Conservation (phyloP, 106 monocot genomes). For the Chionographis japonica region DNA sequence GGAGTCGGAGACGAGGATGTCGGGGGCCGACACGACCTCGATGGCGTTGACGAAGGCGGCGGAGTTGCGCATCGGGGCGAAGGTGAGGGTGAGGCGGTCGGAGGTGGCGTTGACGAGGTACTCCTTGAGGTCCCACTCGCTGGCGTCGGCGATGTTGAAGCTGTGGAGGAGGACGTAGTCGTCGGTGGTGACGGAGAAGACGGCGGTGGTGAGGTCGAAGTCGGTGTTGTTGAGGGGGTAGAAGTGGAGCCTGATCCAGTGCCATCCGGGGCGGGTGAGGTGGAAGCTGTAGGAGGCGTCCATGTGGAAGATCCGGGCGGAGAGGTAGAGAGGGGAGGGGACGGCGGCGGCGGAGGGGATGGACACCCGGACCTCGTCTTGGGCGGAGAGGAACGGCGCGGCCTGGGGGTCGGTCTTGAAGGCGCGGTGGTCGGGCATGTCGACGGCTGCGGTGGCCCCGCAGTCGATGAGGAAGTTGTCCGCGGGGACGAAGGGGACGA, state of each 20-base stretch:
- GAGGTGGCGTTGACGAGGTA: constrained; percentile 24
- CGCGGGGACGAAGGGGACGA: constrained; percentile 8
- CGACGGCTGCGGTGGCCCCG: constrained; percentile 21
- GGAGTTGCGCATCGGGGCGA: constrained; percentile 32
- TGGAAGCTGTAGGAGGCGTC: constrained; percentile 29
- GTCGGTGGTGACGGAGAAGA: constrained; percentile 35
- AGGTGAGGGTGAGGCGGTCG: constrained; percentile 17
- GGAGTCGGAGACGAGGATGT: constrained; percentile 15
- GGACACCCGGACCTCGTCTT: constrained; percentile 9
- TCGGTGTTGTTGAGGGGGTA: constrained; percentile 19
- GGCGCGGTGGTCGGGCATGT: constrained; percentile 22
- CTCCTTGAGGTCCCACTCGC: constrained; percentile 24
- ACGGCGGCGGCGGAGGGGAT: constrained; percentile 15
- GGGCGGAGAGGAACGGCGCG: constrained; percentile 9
- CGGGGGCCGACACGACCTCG: constrained; percentile 38
- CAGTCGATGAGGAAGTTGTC: constrained; percentile 39
- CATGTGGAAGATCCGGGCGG: constrained; percentile 27
- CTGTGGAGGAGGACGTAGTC: constrained; percentile 36
- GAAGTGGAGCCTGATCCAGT: constrained; percentile 50
- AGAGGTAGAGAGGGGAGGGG: constrained; percentile 35
- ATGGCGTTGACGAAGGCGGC: constrained; percentile 42
- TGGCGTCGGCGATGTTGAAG: constrained; percentile 13
- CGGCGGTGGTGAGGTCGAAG: constrained; percentile 26
- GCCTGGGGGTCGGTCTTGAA: constrained; percentile 38
- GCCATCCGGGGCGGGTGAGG: constrained; percentile 34